Evolutionary conservation across 768 basidiomycete genomes (phyloP), one percentile per base, ranked within the genome.

Genomic region (Amanita subjunquillea): DNA sequence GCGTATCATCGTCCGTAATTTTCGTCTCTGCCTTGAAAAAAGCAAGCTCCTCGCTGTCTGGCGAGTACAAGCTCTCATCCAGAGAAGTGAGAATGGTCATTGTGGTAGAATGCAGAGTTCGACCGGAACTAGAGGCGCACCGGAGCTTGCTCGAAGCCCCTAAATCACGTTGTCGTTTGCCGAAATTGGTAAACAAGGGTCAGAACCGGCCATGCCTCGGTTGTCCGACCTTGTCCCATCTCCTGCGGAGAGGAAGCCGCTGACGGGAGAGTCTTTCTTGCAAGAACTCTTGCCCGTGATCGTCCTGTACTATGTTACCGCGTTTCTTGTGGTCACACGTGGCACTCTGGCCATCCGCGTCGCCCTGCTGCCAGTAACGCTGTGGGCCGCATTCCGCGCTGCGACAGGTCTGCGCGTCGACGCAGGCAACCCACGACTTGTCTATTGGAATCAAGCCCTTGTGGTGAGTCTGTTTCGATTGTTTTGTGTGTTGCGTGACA

Each of bases 311-410:
- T 79, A 77, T 66, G 63, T 59, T 9, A 75, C 76, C 50, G 80
- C 80, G 10, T 61, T 79, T 32, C 69, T 84, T 46, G 76, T 81
- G 6, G 66, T 78, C 37, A 60, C 73, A 12, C 75, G 75, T 0
- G 63, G 63, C 30, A 79, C 80, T 1, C 63, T 65, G 42, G 44
- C 64, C 3, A 61, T 74, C 52, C 74, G 79, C 43, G 54, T 72
- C 30, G 72, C 75, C 10, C 55, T 82, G 34, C 68, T 82, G 25
- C 78, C 79, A 2, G 54, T 77, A 10, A 72, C 77, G 3, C 60
- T 77, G 29, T 76, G 71, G 67, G 52, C 63, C 6, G 61, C 72
- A 15, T 75, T 73, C 50, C 68, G 73, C 12, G 71, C 72, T 3
- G 63, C 65, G 12, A 76, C 74, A 22, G 63, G 62, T n/a, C 55